Evolutionary conservation across 1,284 basidiomycete genomes (phyloP), one percentile per base, ranked within the genome.

Genomic region (Lentinus polychrous): DNA sequence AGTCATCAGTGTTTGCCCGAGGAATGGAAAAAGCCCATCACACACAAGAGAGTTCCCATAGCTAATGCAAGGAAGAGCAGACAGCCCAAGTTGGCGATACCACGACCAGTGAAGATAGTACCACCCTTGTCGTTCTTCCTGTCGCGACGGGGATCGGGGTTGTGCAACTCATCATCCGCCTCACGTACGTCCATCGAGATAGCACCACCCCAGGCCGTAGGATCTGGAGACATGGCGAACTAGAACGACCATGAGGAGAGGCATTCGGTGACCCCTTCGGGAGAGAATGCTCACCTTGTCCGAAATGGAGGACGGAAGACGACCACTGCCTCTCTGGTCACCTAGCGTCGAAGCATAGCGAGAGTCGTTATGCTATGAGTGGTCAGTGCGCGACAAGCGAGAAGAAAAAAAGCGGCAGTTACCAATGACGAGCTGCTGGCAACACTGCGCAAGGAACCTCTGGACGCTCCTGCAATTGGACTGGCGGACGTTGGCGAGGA

Each of bases 1-100:
- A 40, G 17, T 7, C 10, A 23, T 40, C 39, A 40, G n/a, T 22
- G 18, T 1, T 23, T 31, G 15, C 15, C 27, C n/a, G n/a, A 15
- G 24, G 45, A 40, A 27, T 15, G 40, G 4, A 15, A 36, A 6
- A 7, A 24, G 22, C 32, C 36, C 5, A 14, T 11, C 33, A 43
- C 55, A n/a, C 39, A 88, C 86, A 94, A 94, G 22, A 94, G 75
- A 18, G 76, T 70, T 43, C 91, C 58, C 17, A 92, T 70, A 8
- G 75, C 78, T 2, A 75, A 45, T 37, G 73, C 69, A 6, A 93
- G 74, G 23, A 92, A 44, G 17, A 81, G 55, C 11, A 93, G 69
- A 63, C 87, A 91, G 10, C 90, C 90, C 3, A 92, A 67, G 65
- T 93, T 93, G 42, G 75, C 66, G 5, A 91, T 54, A 18, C 90